Evolutionary conservation across 2,329 filamentous ascomycete genomes (phyloP), one percentile per base, ranked within the genome.

Genomic region (Diaporthe sp.): DNA sequence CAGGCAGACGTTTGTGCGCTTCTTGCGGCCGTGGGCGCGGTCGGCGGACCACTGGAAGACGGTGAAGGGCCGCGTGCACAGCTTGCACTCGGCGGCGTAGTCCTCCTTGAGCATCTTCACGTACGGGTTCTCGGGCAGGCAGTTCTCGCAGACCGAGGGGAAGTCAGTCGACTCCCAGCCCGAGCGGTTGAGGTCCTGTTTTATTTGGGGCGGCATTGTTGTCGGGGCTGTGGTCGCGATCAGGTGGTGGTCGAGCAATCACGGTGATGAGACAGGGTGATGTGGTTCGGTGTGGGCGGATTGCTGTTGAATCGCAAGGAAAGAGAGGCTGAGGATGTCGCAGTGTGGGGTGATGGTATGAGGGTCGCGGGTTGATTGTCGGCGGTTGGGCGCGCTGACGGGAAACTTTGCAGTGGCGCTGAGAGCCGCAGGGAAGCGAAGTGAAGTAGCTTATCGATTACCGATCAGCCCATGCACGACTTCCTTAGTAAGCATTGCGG

Each of bases 31-130:
- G 78, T 91, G 89, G 3, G 96, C 97, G 75, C 97, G 94, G 83
- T 98, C 96, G 78, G 94, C 93, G 81, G 96, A 96, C 96, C 96
- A 99, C 80, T 93, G 92, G 84, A 99, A 99, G 72, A 98, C 91
- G 37, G 97, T 98, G 82, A 98, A 99, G 0, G 97, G 97, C 77
- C 97, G 92, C 9, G 96, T 98, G 85, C 97, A 99, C 79, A 94
- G 87, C 87, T 94, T 94, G 89, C 94, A 95, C 86, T 96, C 94
- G 75, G 94, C 94, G 80, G 95, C 97, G 81, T 97, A 93, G 84
- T 99, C 96, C 83, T 98, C 95, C 86, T 99, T 99, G 76, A 99
- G 89, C 96, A 99, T 98, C 85, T 98, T 97, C 58, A 99, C 97
- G 82, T 98, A 99, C 2, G 96, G 96, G 81, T 98, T 98, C 77